These are phyloP conservation scores for Takashimella koratensis DNA, from an alignment of 1,284 basidiomycete genomes.

Conservation along the genomic window DNA sequence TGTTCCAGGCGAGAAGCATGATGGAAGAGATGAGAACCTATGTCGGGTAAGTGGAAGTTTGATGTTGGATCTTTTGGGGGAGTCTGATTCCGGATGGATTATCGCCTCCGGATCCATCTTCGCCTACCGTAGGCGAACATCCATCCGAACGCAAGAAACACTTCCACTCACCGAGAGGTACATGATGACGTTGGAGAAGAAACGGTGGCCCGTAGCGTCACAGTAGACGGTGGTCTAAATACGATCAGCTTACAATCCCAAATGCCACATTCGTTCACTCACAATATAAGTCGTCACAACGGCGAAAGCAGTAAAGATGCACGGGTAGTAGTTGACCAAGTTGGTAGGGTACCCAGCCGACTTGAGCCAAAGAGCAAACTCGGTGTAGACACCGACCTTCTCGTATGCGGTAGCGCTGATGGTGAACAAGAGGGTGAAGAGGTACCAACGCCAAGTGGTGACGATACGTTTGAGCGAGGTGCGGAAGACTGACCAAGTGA, in stretches of 20 bases:
- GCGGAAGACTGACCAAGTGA: constrained; percentile 19
- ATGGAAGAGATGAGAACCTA: constrained; percentile 22
- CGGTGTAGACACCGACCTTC: constrained; percentile 29
- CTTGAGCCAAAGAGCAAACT: constrained; percentile 32
- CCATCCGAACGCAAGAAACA: no score
- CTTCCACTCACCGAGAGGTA: constrained; percentile 13
- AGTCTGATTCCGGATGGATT: no score
- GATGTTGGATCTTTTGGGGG: no score
- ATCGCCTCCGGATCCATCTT: no score
- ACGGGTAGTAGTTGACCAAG: constrained; percentile 36
- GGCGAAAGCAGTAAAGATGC: constrained; percentile 27
- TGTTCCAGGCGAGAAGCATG: constrained; percentile 33
- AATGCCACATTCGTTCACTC: no score
- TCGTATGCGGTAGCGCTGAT: constrained; percentile 27
- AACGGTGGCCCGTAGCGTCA: constrained; percentile 35
- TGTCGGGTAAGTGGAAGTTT: no score
- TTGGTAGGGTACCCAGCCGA: constrained; percentile 5
- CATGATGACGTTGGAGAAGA: constrained; percentile 45
- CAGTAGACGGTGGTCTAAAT: constrained; percentile 24
- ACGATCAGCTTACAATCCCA: neutral
- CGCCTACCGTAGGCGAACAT: no score
- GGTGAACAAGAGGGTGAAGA: constrained; percentile 32
- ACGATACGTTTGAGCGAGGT: constrained; percentile 17
- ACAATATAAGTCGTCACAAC: constrained; percentile 31
- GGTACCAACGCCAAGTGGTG: constrained; percentile 25